A percentile compares a stretch with the other conserved stretches of the same genome.
Evolutionary conservation across 2,329 filamentous ascomycete genomes (phyloP).

Genomic region (Didymosphaeria variabile): DNA sequence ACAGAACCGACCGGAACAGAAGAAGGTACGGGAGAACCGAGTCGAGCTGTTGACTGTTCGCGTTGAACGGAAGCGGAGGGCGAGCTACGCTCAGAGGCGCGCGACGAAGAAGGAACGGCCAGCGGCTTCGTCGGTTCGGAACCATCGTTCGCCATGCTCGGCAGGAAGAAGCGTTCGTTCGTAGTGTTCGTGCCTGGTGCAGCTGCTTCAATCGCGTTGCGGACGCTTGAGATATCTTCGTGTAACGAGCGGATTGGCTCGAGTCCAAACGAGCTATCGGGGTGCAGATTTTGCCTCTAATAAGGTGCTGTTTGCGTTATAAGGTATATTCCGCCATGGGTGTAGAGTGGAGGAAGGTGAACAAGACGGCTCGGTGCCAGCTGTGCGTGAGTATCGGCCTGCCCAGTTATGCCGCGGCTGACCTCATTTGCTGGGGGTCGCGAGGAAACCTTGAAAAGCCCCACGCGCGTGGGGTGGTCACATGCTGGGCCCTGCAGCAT

Average conservation of each 20-base stretch:
- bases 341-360: neutral
- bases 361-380: slow-evolving; percentile 20
- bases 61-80: slow-evolving; percentile 55
- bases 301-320: neutral
- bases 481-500: slow-evolving; percentile 26
- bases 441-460: slow-evolving; percentile 5
- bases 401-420: slow-evolving; percentile 18
- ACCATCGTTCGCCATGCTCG: slow-evolving; percentile 32
- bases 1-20: slow-evolving; percentile 56
- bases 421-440: slow-evolving; percentile 35
- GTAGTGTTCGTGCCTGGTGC: neutral
- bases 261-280: slow-evolving; percentile 18
- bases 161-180: neutral
- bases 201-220: neutral
- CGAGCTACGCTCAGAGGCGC: slow-evolving; percentile 37
- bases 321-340: neutral
- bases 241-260: slow-evolving; percentile 26
- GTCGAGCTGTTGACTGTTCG: slow-evolving; percentile 63
- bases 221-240: slow-evolving; percentile 31
- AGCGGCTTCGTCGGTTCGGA: slow-evolving; percentile 36
- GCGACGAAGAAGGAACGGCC: slow-evolving; percentile 40
- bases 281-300: neutral
- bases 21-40: slow-evolving; percentile 66
- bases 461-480: slow-evolving; percentile 30
- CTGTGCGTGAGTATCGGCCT: neutral